phyloP scores from a whole-genome alignment of 1,284 basidiomycete species.

The Dichomitus squalens region DNA sequence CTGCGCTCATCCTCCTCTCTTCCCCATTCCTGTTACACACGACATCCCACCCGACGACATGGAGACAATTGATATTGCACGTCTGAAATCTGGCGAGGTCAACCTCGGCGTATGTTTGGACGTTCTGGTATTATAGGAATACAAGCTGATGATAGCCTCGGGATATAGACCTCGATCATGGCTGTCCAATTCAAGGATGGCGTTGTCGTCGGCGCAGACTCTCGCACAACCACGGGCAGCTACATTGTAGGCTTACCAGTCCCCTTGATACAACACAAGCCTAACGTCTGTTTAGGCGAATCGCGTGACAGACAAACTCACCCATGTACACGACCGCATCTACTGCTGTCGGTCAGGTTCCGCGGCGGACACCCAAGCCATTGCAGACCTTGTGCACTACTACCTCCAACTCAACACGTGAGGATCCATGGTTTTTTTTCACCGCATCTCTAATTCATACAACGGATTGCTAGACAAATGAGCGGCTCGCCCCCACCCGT shows the following conservation, averaged over 20 bases:
- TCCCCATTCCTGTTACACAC: conserved; percentile 22
- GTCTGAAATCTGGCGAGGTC: conserved; percentile 89
- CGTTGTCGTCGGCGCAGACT: conserved; percentile 96
- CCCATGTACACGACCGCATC: conserved; percentile 95
- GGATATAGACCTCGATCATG: conserved; percentile 94
- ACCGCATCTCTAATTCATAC: neutral
- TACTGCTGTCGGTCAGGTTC: conserved; percentile 99
- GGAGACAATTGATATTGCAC: conserved; percentile 74
- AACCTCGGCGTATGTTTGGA: conserved; percentile 82
- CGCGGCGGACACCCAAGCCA: conserved; percentile 96
- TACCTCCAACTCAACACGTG: conserved; percentile 82
- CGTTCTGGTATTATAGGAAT: neutral
- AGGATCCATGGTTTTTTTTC: too few relatives aligned
- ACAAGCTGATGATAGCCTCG: neutral
- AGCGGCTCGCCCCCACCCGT: conserved; percentile 77
- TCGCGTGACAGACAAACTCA: conserved; percentile 98
- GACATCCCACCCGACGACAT: conserved; percentile 43
- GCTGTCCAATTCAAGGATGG: conserved; percentile 96
- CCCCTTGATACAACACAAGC: neutral
- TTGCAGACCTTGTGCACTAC: conserved; percentile 93
- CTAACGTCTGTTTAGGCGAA: conserved; percentile 67
- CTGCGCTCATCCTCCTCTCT: conserved; percentile 29
- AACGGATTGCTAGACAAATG: conserved; percentile 54
- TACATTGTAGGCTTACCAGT: conserved; percentile 75
- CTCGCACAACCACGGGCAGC: conserved; percentile 94